Evolutionary conservation across 768 basidiomycete species (phyloP).

Genomic region (Aureoboletus auriporus): DNA sequence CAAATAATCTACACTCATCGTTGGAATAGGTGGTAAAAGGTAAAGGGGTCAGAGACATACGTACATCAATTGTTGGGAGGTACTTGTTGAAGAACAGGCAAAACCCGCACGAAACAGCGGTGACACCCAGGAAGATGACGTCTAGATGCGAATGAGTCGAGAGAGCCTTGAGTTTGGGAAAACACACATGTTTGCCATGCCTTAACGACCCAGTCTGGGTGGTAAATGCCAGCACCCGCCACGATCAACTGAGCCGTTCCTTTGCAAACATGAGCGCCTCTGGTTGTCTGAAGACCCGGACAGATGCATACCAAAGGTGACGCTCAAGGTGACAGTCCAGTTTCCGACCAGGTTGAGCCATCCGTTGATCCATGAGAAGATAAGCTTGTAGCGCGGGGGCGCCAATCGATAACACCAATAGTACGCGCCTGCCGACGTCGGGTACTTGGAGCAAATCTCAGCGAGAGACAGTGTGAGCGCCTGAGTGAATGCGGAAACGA

Average conservation of each 20-base stretch:
- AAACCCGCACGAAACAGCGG: conserved; percentile 42
- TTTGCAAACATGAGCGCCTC: conserved; percentile 15
- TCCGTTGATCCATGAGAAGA: conserved; percentile 63
- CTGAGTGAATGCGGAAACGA: conserved; percentile 46
- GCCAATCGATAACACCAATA: conserved; percentile 66
- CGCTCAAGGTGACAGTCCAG: conserved; percentile 65
- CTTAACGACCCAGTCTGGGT: conserved; percentile 53
- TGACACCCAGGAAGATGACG: conserved; percentile 54
- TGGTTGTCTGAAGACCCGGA: not conserved
- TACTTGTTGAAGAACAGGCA: conserved; percentile 54
- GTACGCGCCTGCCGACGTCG: conserved; percentile 58
- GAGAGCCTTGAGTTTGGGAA: not conserved
- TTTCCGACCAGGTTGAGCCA: conserved; percentile 68
- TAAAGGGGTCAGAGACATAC: conserved; percentile 1
- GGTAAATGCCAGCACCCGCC: conserved; percentile 54
- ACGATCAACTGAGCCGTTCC: conserved; percentile 59
- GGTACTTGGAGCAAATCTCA: conserved; percentile 58
- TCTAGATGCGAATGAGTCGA: conserved; percentile 29
- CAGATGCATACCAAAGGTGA: conserved; percentile 45
- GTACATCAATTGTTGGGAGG: conserved; percentile 48
- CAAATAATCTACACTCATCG: conserved; percentile 43
- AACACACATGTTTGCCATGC: conserved; percentile 57
- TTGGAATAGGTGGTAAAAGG: not conserved
- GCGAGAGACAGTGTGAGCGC: conserved; percentile 51
- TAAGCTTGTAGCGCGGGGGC: conserved; percentile 44